A percentile compares a stretch with the other conserved stretches of the same genome.
Evolutionary conservation across 169 alveolate species (phyloP).

Genomic region (Theileria orientalis): DNA sequence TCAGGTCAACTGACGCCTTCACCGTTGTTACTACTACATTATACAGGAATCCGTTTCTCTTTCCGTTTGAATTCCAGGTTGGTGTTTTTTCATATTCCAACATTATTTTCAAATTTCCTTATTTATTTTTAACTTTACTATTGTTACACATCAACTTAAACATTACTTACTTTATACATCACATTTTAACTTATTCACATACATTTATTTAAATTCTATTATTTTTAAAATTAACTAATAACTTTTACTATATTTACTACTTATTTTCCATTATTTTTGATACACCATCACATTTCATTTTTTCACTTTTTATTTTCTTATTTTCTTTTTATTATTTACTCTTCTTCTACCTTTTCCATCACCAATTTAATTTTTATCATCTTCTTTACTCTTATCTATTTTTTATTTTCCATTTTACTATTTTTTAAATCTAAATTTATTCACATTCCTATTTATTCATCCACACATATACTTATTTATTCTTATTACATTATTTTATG

Average conservation of each 20-base stretch:
- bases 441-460: too few species aligned
- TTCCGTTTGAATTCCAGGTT: slow-evolving; percentile 66
- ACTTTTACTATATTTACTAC: too few species aligned
- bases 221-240: too few species aligned
- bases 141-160: slow-evolving; percentile 2
- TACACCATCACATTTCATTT: too few species aligned
- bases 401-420: neutral
- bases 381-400: neutral
- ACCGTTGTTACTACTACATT: slow-evolving; percentile 81
- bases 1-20: slow-evolving; percentile 41
- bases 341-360: neutral
- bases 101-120: slow-evolving; percentile 15
- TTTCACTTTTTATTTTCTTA: neutral
- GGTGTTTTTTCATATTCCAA: slow-evolving; percentile 22
- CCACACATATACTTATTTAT: neutral
- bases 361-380: neutral
- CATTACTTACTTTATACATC: too few species aligned
- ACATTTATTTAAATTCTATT: neutral
- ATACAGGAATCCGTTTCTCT: slow-evolving; percentile 79
- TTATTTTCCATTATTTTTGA: too few species aligned
- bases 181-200: neutral
- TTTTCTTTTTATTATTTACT: neutral
- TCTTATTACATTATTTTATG: neutral
- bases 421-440: too few species aligned
- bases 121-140: neutral